Evolutionary conservation across 129 eudicot genomes (phyloP).

Genomic region (Heracleum sosnowskyi): DNA sequence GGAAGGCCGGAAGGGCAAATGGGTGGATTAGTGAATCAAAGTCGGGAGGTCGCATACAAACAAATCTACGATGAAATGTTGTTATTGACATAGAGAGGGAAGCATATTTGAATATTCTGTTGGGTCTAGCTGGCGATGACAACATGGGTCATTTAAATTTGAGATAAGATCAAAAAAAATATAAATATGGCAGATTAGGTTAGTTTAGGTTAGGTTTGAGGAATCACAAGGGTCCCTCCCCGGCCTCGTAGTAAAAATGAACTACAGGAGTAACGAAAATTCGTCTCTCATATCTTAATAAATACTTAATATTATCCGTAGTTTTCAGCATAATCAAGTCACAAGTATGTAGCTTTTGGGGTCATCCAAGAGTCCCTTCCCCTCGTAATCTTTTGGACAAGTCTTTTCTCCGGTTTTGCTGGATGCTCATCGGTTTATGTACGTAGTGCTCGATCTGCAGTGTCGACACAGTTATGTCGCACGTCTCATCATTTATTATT

Average conservation of each 20-base stretch:
- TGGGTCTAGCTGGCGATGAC: constrained; percentile 44
- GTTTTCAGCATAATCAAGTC: background rate
- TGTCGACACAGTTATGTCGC: too few relatives aligned
- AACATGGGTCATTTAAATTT: constrained; percentile 13
- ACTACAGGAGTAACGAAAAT: too few relatives aligned
- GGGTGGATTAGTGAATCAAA: constrained; percentile 32
- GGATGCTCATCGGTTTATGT: background rate
- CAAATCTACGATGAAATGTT: constrained; percentile 35
- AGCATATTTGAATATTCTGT: constrained; percentile 45
- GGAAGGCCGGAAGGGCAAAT: background rate
- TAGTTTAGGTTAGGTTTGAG: constrained; percentile 16
- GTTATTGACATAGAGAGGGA: constrained; percentile 17
- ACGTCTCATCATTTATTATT: too few relatives aligned
- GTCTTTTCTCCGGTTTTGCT: background rate
- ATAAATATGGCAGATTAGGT: too few relatives aligned
- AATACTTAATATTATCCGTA: too few relatives aligned
- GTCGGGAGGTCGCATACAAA: constrained; percentile 89
- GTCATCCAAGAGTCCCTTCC: background rate
- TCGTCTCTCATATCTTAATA: too few relatives aligned
- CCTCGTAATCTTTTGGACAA: background rate
- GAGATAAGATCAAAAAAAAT: constrained; percentile 78
- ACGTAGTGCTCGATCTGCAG: background rate
- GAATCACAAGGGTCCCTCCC: constrained; percentile 26
- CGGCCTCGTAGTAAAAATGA: background rate
- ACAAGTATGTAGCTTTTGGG: background rate